Base-by-base conservation (phyloP, 192 early-diverging fungal species). In the Backusella psychrophila region DNA sequence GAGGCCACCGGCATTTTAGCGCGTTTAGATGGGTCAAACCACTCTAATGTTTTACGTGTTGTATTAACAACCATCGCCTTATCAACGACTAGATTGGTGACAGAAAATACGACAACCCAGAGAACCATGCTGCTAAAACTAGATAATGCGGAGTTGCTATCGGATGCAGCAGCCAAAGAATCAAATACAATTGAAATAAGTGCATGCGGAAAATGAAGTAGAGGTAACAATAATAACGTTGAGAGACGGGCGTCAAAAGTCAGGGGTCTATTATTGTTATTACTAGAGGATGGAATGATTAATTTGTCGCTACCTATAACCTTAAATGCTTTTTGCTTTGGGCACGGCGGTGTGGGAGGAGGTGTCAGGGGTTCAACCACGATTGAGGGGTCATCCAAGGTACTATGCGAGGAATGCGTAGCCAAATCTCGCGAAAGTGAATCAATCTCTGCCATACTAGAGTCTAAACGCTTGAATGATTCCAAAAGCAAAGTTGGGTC, bases 381-480 rank as follows among this genome's bases (percentile, higher is more conserved):
- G 19, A 34, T 15, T 49, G 29, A 29, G 31, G 35, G 31, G 33
- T 36, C 33, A 9, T 33, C 4, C 1, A 19, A 12, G 31, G 66
- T 36, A 68, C 17, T 15, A 12, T 12, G 35, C 17, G 34, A n/a
- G 66, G 66, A 68, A 38, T 39, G 42, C 21, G 70, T 46, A 71
- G 75, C 75, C 21, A 77, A 35, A 42, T 77, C 75, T 35, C 75
- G 75, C 23, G 75, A 77, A 31, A 77, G 59, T 1, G 75, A 77
- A 31, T 77, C 75, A 29, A 77, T 69, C 23, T 71, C 36, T 35
- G 75, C 75, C 53, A 77, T 41, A 38, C 66, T 69, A 36, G 69
- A 36, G 39, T 77, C 75, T 39, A 77, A 35, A n/a, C 75, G 67
- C 6, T 71, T 77, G 56, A 71, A 77, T 5, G 75, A 77, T 33